Evolutionary conservation across 2,329 filamentous ascomycete species (phyloP), one percentile per base, ranked within the genome.

Genomic region (Rhynchosporium agropyri): DNA sequence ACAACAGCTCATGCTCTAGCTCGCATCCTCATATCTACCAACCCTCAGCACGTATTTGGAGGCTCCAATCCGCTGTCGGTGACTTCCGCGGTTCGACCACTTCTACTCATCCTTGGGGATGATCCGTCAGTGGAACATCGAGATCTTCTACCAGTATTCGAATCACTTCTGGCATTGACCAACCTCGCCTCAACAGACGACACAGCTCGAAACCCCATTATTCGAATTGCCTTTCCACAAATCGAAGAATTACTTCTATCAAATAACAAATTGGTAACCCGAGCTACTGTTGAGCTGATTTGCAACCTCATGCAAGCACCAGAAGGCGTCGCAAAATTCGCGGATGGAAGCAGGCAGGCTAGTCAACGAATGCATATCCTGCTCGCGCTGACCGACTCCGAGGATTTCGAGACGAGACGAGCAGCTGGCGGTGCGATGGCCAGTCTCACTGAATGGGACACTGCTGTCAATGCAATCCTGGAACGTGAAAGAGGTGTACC

Each of bases 371-470:
- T 98, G 48, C 89, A 96, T 72, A 86, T 98, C 45, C 80, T 99
- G 0, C 83, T 97, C 12, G 95, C 94, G 0, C 84, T 99, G 42
- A 89, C 92, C 0, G 93, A 98, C 72, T 88, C 91, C 1, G 90
- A 96, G 57, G 92, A 98, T 68, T 76, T 84, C 6, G 86, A 85
- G 0, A 97, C 92, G 0, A 81, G 94, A 36, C 86, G 88, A 54
- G 95, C 92, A 0, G 93, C 95, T 0, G 92, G 93, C 2, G 95
- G 95, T 1, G 94, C 92, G 0, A 76, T 99, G 56, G 95, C 94
- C 0, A 90, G 90, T 76, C 77, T 99, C 29, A 92, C 92, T 0
- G 85, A 87, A 36, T 92, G 89, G 74, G 91, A 95, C 70, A 82
- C 83, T 1, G 89, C 91, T 0, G 88, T 94, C 0, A 81, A 84